phyloP scores from a whole-genome alignment of 352 stramenopile species.

The Phytophthora pseudosyringae region DNA sequence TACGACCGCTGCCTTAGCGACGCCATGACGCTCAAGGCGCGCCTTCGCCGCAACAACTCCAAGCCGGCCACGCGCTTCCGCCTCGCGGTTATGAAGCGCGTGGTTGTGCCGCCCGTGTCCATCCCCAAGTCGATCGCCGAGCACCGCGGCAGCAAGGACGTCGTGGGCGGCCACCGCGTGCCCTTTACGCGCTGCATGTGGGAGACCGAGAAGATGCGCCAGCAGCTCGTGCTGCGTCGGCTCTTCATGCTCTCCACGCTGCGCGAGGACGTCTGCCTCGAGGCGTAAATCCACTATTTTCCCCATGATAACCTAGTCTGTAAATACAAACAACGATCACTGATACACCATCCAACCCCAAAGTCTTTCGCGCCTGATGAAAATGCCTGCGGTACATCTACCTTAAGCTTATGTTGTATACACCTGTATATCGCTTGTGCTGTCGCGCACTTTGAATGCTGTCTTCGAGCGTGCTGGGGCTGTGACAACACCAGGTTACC shows the following conservation, averaged over 20 bases:
- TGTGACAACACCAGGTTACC: background rate
- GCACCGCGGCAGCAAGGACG: constrained; percentile 41
- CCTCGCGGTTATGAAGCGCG: constrained; percentile 64
- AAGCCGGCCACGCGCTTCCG: constrained; percentile 53
- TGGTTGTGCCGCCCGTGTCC: constrained; percentile 59
- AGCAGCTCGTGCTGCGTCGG: constrained; percentile 37
- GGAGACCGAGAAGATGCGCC: constrained; percentile 65
- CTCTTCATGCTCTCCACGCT: constrained; percentile 36
- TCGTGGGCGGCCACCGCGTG: constrained; percentile 66
- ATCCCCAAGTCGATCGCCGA: constrained; percentile 59
- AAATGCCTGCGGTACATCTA: background rate
- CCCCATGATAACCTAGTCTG: constrained; percentile 21
- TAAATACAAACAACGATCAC: constrained; percentile 27
- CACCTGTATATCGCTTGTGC: background rate
- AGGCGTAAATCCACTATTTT: constrained; percentile 22
- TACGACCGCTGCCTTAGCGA: constrained; percentile 37
- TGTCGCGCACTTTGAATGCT: background rate
- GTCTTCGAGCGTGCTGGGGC: too few relatives aligned
- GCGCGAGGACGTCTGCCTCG: constrained; percentile 21
- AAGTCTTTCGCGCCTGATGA: background rate
- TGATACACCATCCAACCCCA: constrained; percentile 17
- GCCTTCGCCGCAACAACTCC: constrained; percentile 24
- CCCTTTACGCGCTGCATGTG: constrained; percentile 73
- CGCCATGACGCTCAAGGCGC: constrained; percentile 40
- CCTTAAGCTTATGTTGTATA: too few relatives aligned